Percentiles rank a stretch among this genome's conserved stretches.
Evolutionary conservation across 495 filamentous ascomycete genomes (phyloP).

Genomic region (Neurospora sp.): DNA sequence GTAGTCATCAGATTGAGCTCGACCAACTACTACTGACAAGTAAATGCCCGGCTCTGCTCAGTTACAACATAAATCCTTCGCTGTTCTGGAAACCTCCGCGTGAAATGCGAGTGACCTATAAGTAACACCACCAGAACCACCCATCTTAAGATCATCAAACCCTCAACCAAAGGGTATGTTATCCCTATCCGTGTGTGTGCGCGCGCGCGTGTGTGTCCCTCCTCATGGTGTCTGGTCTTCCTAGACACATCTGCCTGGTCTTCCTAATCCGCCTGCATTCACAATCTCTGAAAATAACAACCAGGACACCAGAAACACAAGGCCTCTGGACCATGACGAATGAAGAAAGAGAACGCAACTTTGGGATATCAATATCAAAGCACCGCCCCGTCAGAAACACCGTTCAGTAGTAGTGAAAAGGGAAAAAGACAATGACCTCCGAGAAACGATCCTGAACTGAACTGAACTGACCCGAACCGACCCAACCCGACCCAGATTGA

Average conservation of each 20-base stretch:
- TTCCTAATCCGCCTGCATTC: not conserved
- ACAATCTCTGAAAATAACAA: not conserved
- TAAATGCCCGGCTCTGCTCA: not conserved
- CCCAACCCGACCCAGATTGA: not conserved
- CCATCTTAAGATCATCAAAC: not conserved
- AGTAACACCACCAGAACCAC: not conserved
- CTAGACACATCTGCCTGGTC: not conserved
- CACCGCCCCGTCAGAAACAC: not conserved
- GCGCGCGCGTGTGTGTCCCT: not conserved
- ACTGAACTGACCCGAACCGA: not conserved
- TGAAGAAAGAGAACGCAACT: not conserved
- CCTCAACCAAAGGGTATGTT: not conserved
- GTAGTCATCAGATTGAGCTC: not conserved
- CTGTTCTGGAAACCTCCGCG: not conserved
- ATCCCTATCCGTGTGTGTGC: not conserved
- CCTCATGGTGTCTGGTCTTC: not conserved
- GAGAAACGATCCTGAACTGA: not conserved
- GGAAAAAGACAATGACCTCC: not conserved
- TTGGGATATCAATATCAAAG: not conserved
- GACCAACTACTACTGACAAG: not conserved
- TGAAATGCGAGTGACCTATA: not conserved
- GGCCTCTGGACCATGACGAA: not conserved
- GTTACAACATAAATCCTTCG: not conserved
- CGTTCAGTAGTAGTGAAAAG: not conserved
- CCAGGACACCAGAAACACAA: not conserved